Evolutionary conservation across 306 rosid genomes (phyloP), one percentile per base, ranked within the genome.

Genomic region (Hylodesmum podocarpum): DNA sequence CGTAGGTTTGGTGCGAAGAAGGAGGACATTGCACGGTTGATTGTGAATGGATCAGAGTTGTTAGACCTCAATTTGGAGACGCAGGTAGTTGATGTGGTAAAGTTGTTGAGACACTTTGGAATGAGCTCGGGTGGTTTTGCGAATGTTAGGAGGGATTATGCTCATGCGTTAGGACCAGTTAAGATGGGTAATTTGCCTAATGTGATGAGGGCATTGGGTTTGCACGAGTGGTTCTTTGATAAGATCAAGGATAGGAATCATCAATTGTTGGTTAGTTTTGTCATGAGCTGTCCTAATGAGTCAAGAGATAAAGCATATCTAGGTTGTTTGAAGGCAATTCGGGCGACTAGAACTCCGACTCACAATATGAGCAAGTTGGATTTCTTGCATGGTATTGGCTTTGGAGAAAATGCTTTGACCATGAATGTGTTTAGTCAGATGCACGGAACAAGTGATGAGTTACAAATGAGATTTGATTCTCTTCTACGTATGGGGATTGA

Each of bases 321-420:
- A 15, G 22, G 31, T 36, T 78, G 83, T 72, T 83, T 89, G 66
- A 81, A 84, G 82, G 75, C 37, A 49, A 84, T 89, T 75, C 58
- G 24, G 36, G 81, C 33, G 79, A 70, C 89, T 2, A 79, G 86
- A 47, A 79, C 77, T 5, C 78, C 85, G 4, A 31, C 33, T 79
- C 89, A 87, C 76, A 83, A 74, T 49, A 77, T 93, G 88, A 66
- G 41, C 61, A 93, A 89, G 84, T 80, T 93, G 21, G 71, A 88
- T 33, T 89, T 91, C 83, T 67, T 93, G 87, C 96, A 84, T 73
- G 34, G 84, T 66, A 57, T 76, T 12, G 98, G 98, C 66, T 93
- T 86, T 83, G 98, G 98, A 46, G 96, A 91, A 86, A 93, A 89
- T 75, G 83, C 87, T 71, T 22, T 80, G 70, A 91, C 91, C 51